Conservation (phyloP, 139 green algal genomes). For the Tetradesmus obliquus region DNA sequence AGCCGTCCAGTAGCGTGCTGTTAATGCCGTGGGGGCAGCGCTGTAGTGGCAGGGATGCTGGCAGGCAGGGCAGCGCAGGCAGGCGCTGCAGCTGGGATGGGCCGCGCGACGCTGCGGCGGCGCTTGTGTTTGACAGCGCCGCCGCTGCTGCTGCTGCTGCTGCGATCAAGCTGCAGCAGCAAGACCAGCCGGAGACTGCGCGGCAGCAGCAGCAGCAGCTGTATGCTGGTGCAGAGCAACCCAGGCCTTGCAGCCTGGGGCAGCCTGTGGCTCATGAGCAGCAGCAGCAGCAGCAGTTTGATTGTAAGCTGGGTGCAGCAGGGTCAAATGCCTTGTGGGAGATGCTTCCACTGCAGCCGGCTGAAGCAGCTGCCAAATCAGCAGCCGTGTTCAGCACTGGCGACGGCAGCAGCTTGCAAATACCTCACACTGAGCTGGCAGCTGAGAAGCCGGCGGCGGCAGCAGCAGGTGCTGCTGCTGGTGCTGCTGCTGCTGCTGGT, state of each 20-base stretch:
- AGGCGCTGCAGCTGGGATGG: neutral
- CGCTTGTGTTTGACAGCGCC: neutral
- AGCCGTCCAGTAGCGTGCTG: neutral
- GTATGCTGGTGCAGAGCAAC: neutral
- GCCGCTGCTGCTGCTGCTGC: neutral
- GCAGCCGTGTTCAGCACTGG: neutral
- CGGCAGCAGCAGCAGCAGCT: constrained; percentile 13
- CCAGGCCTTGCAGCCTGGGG: neutral
- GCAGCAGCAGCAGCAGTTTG: neutral
- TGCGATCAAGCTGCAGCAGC: neutral
- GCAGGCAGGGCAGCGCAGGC: neutral
- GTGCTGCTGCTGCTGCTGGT: too few species aligned
- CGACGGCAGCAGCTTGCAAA: neutral
- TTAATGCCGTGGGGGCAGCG: neutral
- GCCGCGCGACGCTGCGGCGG: neutral
- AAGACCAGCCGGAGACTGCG: neutral
- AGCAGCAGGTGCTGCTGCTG: neutral
- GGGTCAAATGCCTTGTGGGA: neutral
- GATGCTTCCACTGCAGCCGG: neutral
- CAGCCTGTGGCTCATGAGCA: neutral
- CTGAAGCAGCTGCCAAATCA: neutral
- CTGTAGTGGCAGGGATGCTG: neutral
- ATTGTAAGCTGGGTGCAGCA: neutral
- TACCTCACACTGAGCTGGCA: neutral
- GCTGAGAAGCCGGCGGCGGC: neutral